These are phyloP conservation scores for Candida methanosorbosa DNA, from an alignment of 805 yeast species.

Conservation along the genomic window DNA sequence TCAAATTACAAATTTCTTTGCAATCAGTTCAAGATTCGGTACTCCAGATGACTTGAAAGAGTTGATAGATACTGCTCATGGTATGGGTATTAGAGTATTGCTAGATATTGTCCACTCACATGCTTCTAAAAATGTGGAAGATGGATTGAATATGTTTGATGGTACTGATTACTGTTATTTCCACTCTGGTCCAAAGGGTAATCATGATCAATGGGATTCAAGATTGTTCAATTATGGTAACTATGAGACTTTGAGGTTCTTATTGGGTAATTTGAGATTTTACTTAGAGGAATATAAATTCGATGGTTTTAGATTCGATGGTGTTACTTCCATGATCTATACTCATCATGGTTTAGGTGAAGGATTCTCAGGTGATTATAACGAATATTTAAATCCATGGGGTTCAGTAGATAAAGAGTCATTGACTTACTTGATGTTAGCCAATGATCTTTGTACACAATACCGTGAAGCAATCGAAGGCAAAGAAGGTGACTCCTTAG, in stretches of 20 bases:
- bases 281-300: slow-evolving; percentile 77
- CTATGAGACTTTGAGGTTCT: slow-evolving; percentile 83
- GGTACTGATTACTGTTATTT: slow-evolving; percentile 94
- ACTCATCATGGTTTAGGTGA: slow-evolving; percentile 86
- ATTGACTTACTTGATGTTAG: slow-evolving; percentile 76
- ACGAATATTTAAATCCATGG: slow-evolving; percentile 75
- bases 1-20: slow-evolving; percentile 89
- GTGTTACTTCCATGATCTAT: slow-evolving; percentile 91
- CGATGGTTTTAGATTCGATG: slow-evolving; percentile 96
- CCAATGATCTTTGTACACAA: slow-evolving; percentile 66
- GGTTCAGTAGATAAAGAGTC: slow-evolving; percentile 83
- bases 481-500: slow-evolving; percentile 21
- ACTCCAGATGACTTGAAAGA: slow-evolving; percentile 92
- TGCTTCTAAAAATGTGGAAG: slow-evolving; percentile 89
- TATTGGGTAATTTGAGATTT: slow-evolving; percentile 76
- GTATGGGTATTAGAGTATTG: slow-evolving; percentile 75
- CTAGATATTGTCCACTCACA: slow-evolving; percentile 95
- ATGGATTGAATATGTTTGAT: slow-evolving; percentile 87
- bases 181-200: slow-evolving; percentile 81
- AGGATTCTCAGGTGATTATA: slow-evolving; percentile 86
- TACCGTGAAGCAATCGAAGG: slow-evolving; percentile 32
- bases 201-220: slow-evolving; percentile 94
- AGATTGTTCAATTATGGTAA: slow-evolving; percentile 85
- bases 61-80: slow-evolving; percentile 86
- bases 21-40: slow-evolving; percentile 84